Base-by-base conservation (phyloP, 176 grass and related monocot species). In the Pharus latifolius region DNA sequence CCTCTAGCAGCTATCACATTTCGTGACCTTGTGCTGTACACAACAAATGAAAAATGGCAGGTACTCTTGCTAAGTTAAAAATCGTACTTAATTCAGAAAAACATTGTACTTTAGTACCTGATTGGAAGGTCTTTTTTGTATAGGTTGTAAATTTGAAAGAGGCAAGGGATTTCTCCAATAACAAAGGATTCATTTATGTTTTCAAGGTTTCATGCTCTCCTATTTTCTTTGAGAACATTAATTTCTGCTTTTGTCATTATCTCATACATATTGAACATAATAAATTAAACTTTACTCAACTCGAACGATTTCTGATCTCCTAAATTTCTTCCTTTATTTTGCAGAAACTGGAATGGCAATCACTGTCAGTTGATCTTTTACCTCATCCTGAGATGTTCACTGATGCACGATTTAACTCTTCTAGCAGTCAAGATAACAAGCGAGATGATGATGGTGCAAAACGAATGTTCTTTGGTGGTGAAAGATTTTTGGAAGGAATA, bases 361-460 rank as follows among this genome's bases (percentile, higher is more conserved):
- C 90, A 82, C 60, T 99, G 56, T 99, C 96, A 48, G 65, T 99
- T 46, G 96, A 99, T 73, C 79, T 99, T 24, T 86, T 99, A 84
- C 96, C 96, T 19, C 96, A 99, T 68, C 96, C 96, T 78, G 96
- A 99, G 67, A 99, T 99, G 96, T 99, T 99, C n/a, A 66, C 82
- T 14, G 96, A 99, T 79, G 82, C 81, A 76, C 74, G 63, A 32
- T 85, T 99, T 69, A 83, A 83, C 69, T 91, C 87, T 63, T 86
- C 84, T 45, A 85, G 46, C 20, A 80, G 61, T 69, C 50, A 83
- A 69, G 85, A 83, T 60, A 78, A 77, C 43, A 96, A 81, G 55
- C 49, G 87, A 60, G 96, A 99, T 46, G 87, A 81, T 77, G 96
- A 88, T 79, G 96, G 90, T 18, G 96, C 90, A 69, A 95, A 99